Evolutionary conservation across 2,329 filamentous ascomycete species (phyloP).

Genomic region (Camillea tinctor): DNA sequence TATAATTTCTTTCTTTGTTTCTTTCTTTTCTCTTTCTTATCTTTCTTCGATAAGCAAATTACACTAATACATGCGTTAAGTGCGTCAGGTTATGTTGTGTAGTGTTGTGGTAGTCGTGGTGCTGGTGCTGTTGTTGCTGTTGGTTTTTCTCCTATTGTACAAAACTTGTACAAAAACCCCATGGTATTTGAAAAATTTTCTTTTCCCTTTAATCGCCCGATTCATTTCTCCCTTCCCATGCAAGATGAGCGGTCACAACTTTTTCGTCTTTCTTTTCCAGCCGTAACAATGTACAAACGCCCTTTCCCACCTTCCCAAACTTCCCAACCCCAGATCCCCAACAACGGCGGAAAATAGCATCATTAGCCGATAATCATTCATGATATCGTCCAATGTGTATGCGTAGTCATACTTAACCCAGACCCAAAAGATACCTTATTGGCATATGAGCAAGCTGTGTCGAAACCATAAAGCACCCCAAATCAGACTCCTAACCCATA

Average conservation of each 20-base stretch:
- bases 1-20: background rate
- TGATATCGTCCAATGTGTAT: conserved; percentile 23
- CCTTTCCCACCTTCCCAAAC: conserved; percentile 4
- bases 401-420: conserved; percentile 24
- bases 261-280: conserved; percentile 27
- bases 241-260: conserved; percentile 25
- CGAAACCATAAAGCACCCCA: conserved; percentile 18
- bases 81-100: background rate
- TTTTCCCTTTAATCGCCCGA: conserved; percentile 22
- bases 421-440: conserved; percentile 12
- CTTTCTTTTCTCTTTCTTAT: background rate
- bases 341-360: conserved; percentile 7
- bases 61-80: conserved; percentile 30
- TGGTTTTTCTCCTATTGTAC: conserved; percentile 26
- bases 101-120: background rate
- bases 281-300: conserved; percentile 34
- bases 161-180: conserved; percentile 25
- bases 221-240: conserved; percentile 34
- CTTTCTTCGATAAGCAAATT: conserved; percentile 22
- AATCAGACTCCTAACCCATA: conserved; percentile 20
- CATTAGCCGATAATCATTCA: conserved; percentile 22
- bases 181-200: conserved; percentile 13
- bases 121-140: conserved; percentile 8
- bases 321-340: conserved; percentile 3
- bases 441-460: conserved; percentile 8